These are phyloP conservation scores for Tuber magnatum DNA, from an alignment of 495 filamentous ascomycete genomes.

Conservation along the genomic window DNA sequence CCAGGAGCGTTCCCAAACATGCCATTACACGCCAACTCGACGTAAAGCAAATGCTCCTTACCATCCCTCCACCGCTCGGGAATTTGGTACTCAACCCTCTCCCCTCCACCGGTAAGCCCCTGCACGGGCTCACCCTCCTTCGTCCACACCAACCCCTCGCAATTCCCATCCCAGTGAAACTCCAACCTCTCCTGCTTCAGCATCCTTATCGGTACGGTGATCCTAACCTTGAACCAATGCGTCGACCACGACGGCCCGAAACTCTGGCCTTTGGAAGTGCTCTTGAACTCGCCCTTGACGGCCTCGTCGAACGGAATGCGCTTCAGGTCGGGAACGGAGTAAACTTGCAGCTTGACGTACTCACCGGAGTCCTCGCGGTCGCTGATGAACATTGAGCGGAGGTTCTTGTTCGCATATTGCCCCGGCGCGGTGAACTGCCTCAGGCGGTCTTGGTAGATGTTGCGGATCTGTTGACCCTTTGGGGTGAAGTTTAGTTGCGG, in stretches of 20 bases:
- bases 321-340: conserved; percentile 67
- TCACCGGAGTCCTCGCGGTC: conserved; percentile 65
- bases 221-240: conserved; percentile 86
- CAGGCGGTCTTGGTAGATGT: conserved; percentile 81
- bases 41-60: conserved; percentile 78
- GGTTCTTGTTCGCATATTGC: conserved; percentile 71
- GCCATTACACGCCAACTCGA: conserved; percentile 97
- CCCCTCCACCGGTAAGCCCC: conserved; percentile 85
- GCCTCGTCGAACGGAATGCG: conserved; percentile 89
- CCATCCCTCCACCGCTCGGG: conserved; percentile 72
- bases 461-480: conserved; percentile 75
- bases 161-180: conserved; percentile 90
- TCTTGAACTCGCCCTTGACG: conserved; percentile 59
- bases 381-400: conserved; percentile 51
- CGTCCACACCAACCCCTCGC: conserved; percentile 85
- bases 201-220: conserved; percentile 69
- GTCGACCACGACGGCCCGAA: conserved; percentile 97
- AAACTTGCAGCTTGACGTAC: conserved; percentile 78
- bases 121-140: conserved; percentile 83
- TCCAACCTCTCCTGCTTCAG: conserved; percentile 69
- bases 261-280: conserved; percentile 64
- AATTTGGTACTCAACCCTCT: conserved; percentile 83
- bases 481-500: conserved; percentile 55
- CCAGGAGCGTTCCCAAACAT: conserved; percentile 93
- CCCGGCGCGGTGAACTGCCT: conserved; percentile 68